Evolutionary conservation across 331 rosid genomes (phyloP).

Genomic region (Quercus phellos): DNA sequence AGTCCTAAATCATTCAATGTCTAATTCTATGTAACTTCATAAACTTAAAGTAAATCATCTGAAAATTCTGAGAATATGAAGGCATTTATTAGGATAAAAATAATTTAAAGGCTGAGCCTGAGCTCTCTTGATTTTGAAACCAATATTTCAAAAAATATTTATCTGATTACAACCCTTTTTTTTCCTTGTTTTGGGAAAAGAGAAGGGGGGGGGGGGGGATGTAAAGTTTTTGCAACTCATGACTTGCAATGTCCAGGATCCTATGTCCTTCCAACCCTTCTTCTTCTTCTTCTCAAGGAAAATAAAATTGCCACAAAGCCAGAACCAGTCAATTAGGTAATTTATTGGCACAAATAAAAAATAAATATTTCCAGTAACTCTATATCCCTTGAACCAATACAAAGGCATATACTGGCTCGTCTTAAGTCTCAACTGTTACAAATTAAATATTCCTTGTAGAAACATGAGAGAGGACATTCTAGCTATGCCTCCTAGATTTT

Average conservation of each 20-base stretch:
- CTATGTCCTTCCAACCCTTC: too few species aligned
- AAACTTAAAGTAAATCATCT: background rate
- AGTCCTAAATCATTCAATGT: background rate
- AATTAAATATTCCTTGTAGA: background rate
- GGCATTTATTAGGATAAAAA: background rate
- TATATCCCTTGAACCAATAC: background rate
- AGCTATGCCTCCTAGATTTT: background rate
- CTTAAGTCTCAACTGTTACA: background rate
- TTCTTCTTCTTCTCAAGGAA: too few species aligned
- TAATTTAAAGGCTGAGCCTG: too few species aligned
- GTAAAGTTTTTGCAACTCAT: too few species aligned
- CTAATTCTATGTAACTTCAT: background rate
- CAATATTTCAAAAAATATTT: too few species aligned
- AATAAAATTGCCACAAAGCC: too few species aligned
- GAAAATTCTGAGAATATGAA: background rate
- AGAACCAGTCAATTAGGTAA: too few species aligned
- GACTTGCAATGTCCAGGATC: too few species aligned
- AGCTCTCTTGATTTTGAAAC: too few species aligned
- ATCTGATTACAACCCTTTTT: too few species aligned
- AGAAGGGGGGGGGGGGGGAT: too few species aligned
- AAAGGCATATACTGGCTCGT: background rate
- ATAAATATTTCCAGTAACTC: background rate
- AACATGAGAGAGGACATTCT: background rate
- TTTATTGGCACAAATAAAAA: background rate
- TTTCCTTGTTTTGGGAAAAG: too few species aligned